phyloP scores from a whole-genome alignment of 202 grass and related monocot species.

The Brachypodium distachyon region DNA sequence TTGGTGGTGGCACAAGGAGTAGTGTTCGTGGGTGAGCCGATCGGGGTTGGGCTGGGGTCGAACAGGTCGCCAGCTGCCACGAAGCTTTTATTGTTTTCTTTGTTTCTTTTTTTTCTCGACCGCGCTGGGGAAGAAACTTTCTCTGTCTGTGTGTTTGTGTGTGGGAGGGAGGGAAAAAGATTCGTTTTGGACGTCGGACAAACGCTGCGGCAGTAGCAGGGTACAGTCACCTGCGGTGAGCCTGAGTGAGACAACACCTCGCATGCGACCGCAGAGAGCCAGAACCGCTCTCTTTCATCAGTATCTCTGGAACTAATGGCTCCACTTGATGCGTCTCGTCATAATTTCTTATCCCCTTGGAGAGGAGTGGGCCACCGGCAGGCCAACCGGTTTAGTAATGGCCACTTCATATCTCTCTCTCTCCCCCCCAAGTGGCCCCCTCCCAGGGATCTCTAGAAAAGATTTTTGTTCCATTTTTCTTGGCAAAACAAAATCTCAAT shows the following conservation, averaged over 20 bases:
- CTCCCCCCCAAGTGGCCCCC: neutral
- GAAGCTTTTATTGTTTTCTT: neutral
- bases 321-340: neutral
- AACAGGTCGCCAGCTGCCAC: neutral
- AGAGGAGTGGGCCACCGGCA: neutral
- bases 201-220: neutral
- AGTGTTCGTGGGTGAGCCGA: neutral
- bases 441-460: neutral
- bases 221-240: neutral
- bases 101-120: neutral
- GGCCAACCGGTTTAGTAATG: neutral
- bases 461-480: no score
- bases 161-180: neutral
- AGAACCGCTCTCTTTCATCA: neutral
- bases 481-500: no score
- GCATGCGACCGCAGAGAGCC: neutral
- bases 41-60: neutral
- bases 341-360: neutral
- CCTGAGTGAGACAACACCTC: neutral
- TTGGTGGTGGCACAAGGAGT: neutral
- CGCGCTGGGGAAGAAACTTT: neutral
- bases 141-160: neutral
- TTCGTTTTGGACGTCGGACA: constrained; percentile 13
- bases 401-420: neutral
- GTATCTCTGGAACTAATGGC: neutral